phyloP scores from a whole-genome alignment of 257 asterid genomes.

The Nicotiana undulata region DNA sequence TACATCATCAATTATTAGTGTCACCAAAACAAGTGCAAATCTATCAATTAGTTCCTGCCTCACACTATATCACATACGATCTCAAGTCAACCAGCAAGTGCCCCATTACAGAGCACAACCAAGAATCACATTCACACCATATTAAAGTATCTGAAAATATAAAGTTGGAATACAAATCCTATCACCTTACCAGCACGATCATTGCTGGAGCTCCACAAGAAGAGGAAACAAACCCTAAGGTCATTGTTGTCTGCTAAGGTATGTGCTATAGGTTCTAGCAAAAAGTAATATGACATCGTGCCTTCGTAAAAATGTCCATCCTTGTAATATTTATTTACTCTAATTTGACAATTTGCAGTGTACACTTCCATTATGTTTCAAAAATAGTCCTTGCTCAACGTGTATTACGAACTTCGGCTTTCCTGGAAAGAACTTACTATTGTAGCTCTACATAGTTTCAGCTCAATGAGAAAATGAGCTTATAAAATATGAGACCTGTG shows the following conservation, averaged over 20 bases:
- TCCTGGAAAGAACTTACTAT: neutral
- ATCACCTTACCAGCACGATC: neutral
- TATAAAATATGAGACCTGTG: neutral
- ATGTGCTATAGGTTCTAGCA: neutral
- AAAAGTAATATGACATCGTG: neutral
- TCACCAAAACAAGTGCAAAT: neutral
- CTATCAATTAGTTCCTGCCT: neutral
- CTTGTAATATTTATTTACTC: neutral
- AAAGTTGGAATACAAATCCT: neutral
- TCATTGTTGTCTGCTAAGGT: neutral
- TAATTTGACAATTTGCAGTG: neutral
- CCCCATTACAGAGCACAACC: neutral
- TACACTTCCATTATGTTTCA: neutral
- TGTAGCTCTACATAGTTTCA: neutral
- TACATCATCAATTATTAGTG: neutral
- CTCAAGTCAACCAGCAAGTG: neutral
- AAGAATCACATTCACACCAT: neutral
- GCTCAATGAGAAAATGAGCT: neutral
- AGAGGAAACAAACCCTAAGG: neutral
- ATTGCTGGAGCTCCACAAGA: neutral
- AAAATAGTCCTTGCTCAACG: neutral
- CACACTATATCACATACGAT: neutral
- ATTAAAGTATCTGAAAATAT: neutral
- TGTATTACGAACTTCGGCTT: neutral
- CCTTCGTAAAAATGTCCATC: neutral